Percentiles rank a stretch among this genome's conserved stretches.
phyloP scores from a whole-genome alignment of 2,329 filamentous ascomycete species.

The Fusarium pseudonygamai region DNA sequence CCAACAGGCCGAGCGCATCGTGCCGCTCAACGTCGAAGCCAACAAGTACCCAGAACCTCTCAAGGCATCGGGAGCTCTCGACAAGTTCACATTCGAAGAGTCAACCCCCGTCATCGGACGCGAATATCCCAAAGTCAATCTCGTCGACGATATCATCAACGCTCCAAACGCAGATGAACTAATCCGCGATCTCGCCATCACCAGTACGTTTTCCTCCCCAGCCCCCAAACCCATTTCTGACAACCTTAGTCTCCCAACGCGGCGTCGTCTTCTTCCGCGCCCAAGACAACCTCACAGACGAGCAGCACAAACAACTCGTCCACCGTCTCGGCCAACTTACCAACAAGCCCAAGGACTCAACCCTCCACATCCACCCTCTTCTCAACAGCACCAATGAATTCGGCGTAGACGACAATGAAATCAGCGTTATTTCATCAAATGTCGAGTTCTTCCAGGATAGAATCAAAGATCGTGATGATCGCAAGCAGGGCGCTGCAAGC shows the following conservation, averaged over 20 bases:
- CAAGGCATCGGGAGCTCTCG: conserved; percentile 1
- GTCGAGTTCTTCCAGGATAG: not conserved
- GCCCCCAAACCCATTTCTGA: not conserved
- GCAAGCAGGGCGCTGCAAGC: conserved; percentile 47
- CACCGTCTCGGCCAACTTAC: conserved; percentile 67
- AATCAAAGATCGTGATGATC: conserved; percentile 34
- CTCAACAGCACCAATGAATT: conserved; percentile 63
- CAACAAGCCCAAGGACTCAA: conserved; percentile 66
- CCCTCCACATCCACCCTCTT: conserved; percentile 69
- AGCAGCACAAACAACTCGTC: conserved; percentile 68
- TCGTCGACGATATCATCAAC: conserved; percentile 56
- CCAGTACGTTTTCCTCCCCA: conserved; percentile 51
- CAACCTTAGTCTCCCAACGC: conserved; percentile 63
- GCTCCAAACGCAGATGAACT: conserved; percentile 64
- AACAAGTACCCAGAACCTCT: conserved; percentile 13
- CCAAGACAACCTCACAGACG: conserved; percentile 66
- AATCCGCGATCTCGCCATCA: conserved; percentile 69
- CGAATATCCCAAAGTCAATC: conserved; percentile 61
- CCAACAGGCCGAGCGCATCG: conserved; percentile 1
- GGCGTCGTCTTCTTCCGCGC: conserved; percentile 73
- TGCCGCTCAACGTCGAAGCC: not conserved
- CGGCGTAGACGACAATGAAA: conserved; percentile 61
- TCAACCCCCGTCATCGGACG: conserved; percentile 62
- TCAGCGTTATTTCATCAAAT: conserved; percentile 66
- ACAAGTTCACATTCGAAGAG: conserved; percentile 42